Evolutionary conservation across 768 basidiomycete species (phyloP), one percentile per base, ranked within the genome.

Genomic region (Boletales sp.): DNA sequence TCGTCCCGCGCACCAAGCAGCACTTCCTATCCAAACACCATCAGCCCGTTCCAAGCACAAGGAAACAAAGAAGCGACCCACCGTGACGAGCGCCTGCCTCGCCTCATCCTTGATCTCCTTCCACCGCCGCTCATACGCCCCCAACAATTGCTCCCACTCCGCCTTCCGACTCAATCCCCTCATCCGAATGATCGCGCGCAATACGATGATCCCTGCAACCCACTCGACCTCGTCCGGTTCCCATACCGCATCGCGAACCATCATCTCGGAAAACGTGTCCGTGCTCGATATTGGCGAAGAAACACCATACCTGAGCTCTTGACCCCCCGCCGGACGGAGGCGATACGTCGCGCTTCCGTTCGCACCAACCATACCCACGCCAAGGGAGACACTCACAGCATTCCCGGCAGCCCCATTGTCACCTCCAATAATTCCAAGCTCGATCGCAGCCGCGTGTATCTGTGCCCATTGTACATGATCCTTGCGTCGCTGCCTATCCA

Each of bases 81-180:
- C 83, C 49, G 80, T 79, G 13, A 83, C 82, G 53, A 83, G 72
- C 1, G 76, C 75, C 63, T 84, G 83, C 52, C 83, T 68, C 13
- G 80, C 74, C 63, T 84, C 83, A 57, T 84, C 83, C 61, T 81
- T 81, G 52, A 84, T 84, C 61, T 84, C 83, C 60, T 84, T 84
- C 83, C 83, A 84, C 47, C 82, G 66, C n/a, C 75, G 70, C 58
- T 84, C 82, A 60, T 84, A 84, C 8, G 72, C 76, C 37, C 74
- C 70, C 60, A 84, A 47, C 18, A 84, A 57, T 30, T 76, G 77
- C 46, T 78, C 80, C 58, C 81, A 83, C 50, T 81, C 75, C 37
- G 76, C 72, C 53, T 77, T 68, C 54, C 78, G 74, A n/a, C 73
- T 73, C 38, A 75, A 64, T 61, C 76, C 71, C 1, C 73, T 75